Evolutionary conservation across 257 asterid genomes (phyloP).

Genomic region (Dorcoceras hygrometricum): DNA sequence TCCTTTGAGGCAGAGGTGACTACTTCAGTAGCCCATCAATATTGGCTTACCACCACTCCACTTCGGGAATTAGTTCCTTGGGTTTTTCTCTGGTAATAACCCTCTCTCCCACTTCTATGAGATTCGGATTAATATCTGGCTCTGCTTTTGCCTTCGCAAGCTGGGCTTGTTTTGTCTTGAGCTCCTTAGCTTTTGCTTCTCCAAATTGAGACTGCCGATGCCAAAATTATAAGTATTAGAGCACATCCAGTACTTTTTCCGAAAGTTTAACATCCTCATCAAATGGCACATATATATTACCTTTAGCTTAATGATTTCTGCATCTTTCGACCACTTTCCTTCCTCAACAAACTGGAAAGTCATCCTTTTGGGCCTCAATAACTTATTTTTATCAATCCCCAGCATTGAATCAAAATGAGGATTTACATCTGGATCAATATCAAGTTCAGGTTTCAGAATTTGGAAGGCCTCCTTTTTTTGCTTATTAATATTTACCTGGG

Average conservation of each 20-base stretch:
- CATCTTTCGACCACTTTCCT: constrained; percentile 97
- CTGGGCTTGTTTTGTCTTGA: constrained; percentile 87
- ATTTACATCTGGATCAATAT: constrained; percentile 80
- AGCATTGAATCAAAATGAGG: constrained; percentile 84
- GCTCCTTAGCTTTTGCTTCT: constrained; percentile 91
- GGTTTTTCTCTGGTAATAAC: constrained; percentile 68
- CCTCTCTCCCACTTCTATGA: constrained; percentile 89
- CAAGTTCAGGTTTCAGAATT: constrained; percentile 93
- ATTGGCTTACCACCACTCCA: constrained; percentile 93
- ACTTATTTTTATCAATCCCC: constrained; percentile 83
- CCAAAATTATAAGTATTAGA: constrained; percentile 18
- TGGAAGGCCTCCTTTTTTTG: constrained; percentile 95
- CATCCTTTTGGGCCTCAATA: constrained; percentile 86
- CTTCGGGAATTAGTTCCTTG: constrained; percentile 84
- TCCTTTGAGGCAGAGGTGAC: neutral
- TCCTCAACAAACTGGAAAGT: constrained; percentile 92
- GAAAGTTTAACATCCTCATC: neutral
- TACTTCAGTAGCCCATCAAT: too few species aligned
- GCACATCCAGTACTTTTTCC: constrained; percentile 1
- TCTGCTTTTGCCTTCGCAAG: constrained; percentile 88
- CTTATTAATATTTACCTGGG: constrained; percentile 91
- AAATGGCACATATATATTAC: constrained; percentile 30
- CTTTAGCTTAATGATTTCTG: constrained; percentile 77
- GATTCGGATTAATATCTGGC: constrained; percentile 92
- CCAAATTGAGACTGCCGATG: constrained; percentile 81